These are phyloP conservation scores for Fusarium torreyae DNA, from an alignment of 2,329 filamentous ascomycete genomes.

Conservation along the genomic window DNA sequence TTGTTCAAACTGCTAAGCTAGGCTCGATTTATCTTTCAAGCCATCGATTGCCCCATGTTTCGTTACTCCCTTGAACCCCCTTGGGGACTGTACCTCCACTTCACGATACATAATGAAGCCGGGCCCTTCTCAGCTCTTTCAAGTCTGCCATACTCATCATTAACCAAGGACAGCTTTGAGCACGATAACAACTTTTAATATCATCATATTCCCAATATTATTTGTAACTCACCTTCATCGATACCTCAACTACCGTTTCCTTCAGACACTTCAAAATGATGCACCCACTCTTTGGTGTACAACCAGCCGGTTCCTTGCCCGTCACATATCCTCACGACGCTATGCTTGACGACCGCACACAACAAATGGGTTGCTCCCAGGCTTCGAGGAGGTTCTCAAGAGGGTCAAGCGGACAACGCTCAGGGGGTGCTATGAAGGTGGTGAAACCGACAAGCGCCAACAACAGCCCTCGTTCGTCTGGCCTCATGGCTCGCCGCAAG, in stretches of 20 bases:
- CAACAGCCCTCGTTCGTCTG: conserved; percentile 75
- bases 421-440: conserved; percentile 69
- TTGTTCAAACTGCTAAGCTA: conserved; percentile 53
- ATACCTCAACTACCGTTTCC: neutral
- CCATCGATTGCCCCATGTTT: conserved; percentile 55
- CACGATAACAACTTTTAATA: conserved; percentile 15
- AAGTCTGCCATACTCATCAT: conserved; percentile 10
- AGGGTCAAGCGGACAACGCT: conserved; percentile 65
- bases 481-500: conserved; percentile 66
- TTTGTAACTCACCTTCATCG: neutral
- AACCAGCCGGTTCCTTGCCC: conserved; percentile 49
- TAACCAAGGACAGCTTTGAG: neutral
- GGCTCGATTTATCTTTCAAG: conserved; percentile 57
- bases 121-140: conserved; percentile 42
- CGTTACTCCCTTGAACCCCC: conserved; percentile 53
- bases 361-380: conserved; percentile 65
- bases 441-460: conserved; percentile 77
- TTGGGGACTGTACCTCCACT: conserved; percentile 42
- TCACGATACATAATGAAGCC: conserved; percentile 53
- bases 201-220: neutral
- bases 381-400: conserved; percentile 65
- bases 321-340: conserved; percentile 54
- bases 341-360: conserved; percentile 67
- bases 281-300: conserved; percentile 50
- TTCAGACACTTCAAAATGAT: conserved; percentile 50